Percentiles rank a stretch among this genome's conserved stretches.
phyloP scores from a whole-genome alignment of 2,329 filamentous ascomycete genomes.

The Penicillium corylophilum region DNA sequence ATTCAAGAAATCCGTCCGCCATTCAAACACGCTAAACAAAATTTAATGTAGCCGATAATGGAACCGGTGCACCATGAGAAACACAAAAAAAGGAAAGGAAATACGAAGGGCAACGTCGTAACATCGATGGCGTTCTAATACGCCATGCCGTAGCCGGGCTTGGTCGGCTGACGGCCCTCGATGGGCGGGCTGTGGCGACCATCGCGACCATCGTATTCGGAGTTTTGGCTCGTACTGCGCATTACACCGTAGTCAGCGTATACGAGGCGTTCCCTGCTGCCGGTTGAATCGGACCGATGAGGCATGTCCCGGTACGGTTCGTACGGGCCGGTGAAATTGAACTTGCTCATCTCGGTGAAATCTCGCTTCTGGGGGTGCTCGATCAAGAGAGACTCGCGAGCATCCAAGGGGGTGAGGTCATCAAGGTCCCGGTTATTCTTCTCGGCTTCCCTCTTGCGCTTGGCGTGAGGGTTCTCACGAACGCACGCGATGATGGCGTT shows the following conservation, averaged over 20 bases:
- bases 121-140: slow-evolving; percentile 19
- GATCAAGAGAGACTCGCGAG: slow-evolving; percentile 68
- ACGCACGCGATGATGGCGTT: slow-evolving; percentile 82
- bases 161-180: slow-evolving; percentile 31
- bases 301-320: slow-evolving; percentile 41
- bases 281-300: slow-evolving; percentile 26
- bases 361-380: slow-evolving; percentile 50
- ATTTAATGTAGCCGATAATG: slow-evolving; percentile 7
- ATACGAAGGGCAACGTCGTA: slow-evolving; percentile 9
- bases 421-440: slow-evolving; percentile 75
- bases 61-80: background rate
- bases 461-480: slow-evolving; percentile 86
- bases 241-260: slow-evolving; percentile 28
- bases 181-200: slow-evolving; percentile 29
- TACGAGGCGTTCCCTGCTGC: slow-evolving; percentile 38
- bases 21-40: slow-evolving; percentile 26
- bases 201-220: slow-evolving; percentile 23
- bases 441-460: slow-evolving; percentile 83
- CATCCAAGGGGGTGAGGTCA: slow-evolving; percentile 80
- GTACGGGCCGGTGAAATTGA: slow-evolving; percentile 42
- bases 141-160: slow-evolving; percentile 36
- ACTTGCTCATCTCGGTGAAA: slow-evolving; percentile 40
- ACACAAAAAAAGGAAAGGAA: slow-evolving; percentile 1
- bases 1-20: slow-evolving; percentile 6
- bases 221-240: slow-evolving; percentile 28